Conservation (phyloP, 2,329 filamentous ascomycete genomes). For the Hansfordia pulvinata region DNA sequence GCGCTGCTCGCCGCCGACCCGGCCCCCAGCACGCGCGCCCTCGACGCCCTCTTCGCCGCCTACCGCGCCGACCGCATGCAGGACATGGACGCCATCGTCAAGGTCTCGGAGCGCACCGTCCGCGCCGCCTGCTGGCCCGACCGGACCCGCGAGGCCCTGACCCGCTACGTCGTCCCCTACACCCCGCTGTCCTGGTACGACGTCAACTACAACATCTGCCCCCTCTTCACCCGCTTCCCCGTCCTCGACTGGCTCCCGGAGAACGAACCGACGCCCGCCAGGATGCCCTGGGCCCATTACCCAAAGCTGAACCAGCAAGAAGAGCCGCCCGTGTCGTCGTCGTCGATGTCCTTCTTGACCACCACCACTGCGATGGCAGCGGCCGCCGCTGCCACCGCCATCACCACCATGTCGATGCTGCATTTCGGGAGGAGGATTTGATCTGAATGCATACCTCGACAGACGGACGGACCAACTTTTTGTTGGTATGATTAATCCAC, state of each 20-base stretch:
- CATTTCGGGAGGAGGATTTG: too few species aligned
- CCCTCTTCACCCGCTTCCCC: not conserved
- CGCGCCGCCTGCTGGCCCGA: not conserved
- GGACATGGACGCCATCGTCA: not conserved
- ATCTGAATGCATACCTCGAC: too few species aligned
- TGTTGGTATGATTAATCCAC: too few species aligned
- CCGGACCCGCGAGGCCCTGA: not conserved
- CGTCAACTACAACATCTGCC: not conserved
- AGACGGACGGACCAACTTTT: too few species aligned
- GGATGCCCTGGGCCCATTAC: constrained; percentile 1
- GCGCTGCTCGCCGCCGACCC: constrained; percentile 3
- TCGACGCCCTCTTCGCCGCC: not conserved
- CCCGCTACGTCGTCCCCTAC: constrained; percentile 1
- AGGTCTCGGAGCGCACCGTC: not conserved
- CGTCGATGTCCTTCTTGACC: too few species aligned
- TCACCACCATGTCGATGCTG: too few species aligned
- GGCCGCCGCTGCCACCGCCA: too few species aligned
- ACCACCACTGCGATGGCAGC: too few species aligned
- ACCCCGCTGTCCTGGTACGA: not conserved
- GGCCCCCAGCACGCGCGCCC: not conserved
- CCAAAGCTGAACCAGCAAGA: too few species aligned
- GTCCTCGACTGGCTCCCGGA: constrained; percentile 1
- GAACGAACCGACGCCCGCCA: not conserved
- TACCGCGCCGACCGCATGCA: not conserved
- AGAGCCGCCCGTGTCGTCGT: too few species aligned